phyloP scores from a whole-genome alignment of 257 asterid species.

The Solanum clarkiae region DNA sequence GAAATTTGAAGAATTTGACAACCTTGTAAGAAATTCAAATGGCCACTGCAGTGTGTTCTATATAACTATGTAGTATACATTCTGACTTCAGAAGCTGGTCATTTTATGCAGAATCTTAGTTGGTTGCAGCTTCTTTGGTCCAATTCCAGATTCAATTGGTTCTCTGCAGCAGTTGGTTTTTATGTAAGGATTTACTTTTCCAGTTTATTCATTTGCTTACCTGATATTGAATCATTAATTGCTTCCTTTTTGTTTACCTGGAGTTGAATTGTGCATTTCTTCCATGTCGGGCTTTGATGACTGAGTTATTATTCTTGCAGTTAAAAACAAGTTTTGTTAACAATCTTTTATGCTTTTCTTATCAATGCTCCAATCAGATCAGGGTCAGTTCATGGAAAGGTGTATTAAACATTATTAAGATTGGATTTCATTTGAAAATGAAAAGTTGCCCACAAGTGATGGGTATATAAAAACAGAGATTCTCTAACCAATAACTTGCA shows the following conservation, averaged over 20 bases:
- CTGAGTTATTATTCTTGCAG: neutral
- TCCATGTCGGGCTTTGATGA: neutral
- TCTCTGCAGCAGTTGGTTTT: conserved; percentile 59
- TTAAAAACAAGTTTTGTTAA: neutral
- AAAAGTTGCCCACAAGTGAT: neutral
- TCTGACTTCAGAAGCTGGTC: neutral
- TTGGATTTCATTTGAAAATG: neutral
- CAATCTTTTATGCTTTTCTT: neutral
- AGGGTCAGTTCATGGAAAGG: neutral
- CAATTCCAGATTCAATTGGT: conserved; percentile 73
- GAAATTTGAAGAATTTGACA: conserved; percentile 57
- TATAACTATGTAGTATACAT: neutral
- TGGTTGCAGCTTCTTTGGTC: conserved; percentile 80
- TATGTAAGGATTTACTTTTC: conserved; percentile 35
- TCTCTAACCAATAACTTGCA: neutral
- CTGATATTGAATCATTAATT: neutral
- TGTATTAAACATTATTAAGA: neutral
- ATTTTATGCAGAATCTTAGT: conserved; percentile 53
- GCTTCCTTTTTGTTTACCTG: neutral
- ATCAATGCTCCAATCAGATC: neutral
- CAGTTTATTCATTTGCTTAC: neutral
- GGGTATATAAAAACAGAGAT: neutral
- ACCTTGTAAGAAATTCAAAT: conserved; percentile 34
- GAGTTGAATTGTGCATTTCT: neutral
- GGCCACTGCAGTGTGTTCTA: neutral